phyloP scores from a whole-genome alignment of 1,284 basidiomycete species.

The Vanrija pseudolonga region DNA sequence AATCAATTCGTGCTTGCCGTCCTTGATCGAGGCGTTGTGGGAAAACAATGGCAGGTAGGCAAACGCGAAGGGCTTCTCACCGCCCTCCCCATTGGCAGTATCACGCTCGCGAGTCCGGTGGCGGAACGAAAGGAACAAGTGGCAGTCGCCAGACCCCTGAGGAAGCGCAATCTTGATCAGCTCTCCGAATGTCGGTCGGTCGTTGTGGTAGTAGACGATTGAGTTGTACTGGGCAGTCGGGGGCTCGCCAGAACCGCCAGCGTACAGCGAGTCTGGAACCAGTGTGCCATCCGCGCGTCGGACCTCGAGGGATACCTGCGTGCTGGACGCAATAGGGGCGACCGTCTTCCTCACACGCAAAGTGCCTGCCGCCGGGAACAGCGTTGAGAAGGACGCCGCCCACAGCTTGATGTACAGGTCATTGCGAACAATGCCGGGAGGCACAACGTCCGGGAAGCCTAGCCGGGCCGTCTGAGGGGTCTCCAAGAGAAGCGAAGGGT shows the following conservation, averaged over 20 bases:
- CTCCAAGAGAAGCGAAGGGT: constrained; percentile 80
- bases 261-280: constrained; percentile 70
- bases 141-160: constrained; percentile 67
- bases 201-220: constrained; percentile 80
- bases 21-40: constrained; percentile 75
- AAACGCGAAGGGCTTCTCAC: constrained; percentile 83
- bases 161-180: constrained; percentile 83
- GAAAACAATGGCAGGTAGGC: constrained; percentile 86
- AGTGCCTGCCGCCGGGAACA: constrained; percentile 48
- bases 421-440: constrained; percentile 86
- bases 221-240: constrained; percentile 77
- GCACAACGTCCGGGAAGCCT: constrained; percentile 96
- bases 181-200: constrained; percentile 86
- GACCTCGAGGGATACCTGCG: constrained; percentile 90
- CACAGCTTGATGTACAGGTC: constrained; percentile 93
- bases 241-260: constrained; percentile 80
- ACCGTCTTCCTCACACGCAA: constrained; percentile 41
- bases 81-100: constrained; percentile 55
- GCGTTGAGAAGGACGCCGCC: constrained; percentile 70
- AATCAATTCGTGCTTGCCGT: constrained; percentile 80
- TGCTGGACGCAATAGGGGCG: constrained; percentile 53
- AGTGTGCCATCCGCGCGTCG: constrained; percentile 65
- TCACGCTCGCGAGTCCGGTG: constrained; percentile 55
- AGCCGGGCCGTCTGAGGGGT: constrained; percentile 77
- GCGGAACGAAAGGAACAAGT: constrained; percentile 91